Percentiles rank a stretch among this genome's conserved stretches.
Evolutionary conservation across 2,329 filamentous ascomycete species (phyloP).

Genomic region (Colletotrichum chrysophilum): DNA sequence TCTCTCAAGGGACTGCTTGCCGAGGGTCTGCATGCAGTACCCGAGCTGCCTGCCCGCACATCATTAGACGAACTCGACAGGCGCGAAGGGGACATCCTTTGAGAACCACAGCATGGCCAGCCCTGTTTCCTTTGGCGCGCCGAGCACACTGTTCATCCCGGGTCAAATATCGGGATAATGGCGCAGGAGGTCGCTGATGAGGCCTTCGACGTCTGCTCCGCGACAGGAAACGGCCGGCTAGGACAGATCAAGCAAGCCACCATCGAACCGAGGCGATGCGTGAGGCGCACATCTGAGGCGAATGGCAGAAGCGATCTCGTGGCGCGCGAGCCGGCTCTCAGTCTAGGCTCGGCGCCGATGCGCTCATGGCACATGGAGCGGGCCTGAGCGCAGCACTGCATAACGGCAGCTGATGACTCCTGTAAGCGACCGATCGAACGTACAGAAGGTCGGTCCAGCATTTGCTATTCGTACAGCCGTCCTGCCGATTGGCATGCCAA

Average conservation of each 20-base stretch:
- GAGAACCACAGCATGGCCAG: not conserved
- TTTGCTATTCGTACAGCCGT: not conserved
- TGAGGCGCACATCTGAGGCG: not conserved
- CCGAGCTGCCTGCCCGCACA: not conserved
- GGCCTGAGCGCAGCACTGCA: slow-evolving; percentile 1
- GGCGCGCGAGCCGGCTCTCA: not conserved
- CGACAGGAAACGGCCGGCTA: not conserved
- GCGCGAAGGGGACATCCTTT: slow-evolving; percentile 1
- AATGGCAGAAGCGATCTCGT: not conserved
- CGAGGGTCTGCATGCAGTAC: not conserved
- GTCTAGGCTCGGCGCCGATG: not conserved
- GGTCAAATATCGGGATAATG: not conserved
- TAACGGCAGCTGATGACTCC: not conserved
- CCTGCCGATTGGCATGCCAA: slow-evolving; percentile 8
- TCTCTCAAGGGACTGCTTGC: slow-evolving; percentile 17
- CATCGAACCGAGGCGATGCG: not conserved
- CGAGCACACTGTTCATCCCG: not conserved
- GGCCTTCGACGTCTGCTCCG: not conserved
- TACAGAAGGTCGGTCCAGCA: not conserved
- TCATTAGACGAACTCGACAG: slow-evolving; percentile 15
- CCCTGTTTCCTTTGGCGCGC: not conserved
- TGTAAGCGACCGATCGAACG: not conserved
- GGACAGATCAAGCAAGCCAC: not conserved
- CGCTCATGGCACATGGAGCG: not conserved
- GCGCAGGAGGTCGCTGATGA: not conserved